phyloP scores from a whole-genome alignment of 2,329 filamentous ascomycete species.

The Sporothrix pallida region DNA sequence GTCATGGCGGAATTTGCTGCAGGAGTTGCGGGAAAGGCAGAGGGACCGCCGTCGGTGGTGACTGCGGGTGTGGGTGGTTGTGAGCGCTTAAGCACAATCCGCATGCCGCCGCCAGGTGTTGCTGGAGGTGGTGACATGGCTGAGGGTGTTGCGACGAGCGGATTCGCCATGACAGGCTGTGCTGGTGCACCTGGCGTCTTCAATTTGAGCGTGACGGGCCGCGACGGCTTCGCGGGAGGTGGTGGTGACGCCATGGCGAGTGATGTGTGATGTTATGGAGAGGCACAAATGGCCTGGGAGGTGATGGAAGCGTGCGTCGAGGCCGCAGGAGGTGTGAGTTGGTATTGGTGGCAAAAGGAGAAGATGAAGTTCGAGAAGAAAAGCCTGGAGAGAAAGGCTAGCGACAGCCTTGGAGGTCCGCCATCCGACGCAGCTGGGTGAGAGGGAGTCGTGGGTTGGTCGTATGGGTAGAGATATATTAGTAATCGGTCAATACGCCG shows the following conservation, averaged over 20 bases:
- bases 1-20: neutral
- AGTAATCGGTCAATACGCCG: neutral
- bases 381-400: slow-evolving; percentile 19
- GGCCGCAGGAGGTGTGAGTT: neutral
- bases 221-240: slow-evolving; percentile 31
- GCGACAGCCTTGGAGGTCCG: slow-evolving; percentile 6
- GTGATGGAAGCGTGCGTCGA: neutral
- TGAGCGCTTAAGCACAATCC: slow-evolving; percentile 42
- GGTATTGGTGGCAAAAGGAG: neutral
- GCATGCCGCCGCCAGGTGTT: slow-evolving; percentile 38
- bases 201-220: slow-evolving; percentile 38
- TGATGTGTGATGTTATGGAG: neutral
- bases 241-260: slow-evolving; percentile 36
- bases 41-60: slow-evolving; percentile 40
- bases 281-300: neutral
- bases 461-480: neutral
- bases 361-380: neutral
- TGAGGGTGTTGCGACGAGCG: slow-evolving; percentile 33
- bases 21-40: neutral
- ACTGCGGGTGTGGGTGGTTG: slow-evolving; percentile 43
- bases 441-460: no score
- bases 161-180: slow-evolving; percentile 29
- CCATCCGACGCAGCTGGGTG: slow-evolving; percentile 14
- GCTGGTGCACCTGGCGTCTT: slow-evolving; percentile 31
- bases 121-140: slow-evolving; percentile 38